Conservation (phyloP, 169 alveolate species). For the Haemoproteus tartakovskyi region DNA sequence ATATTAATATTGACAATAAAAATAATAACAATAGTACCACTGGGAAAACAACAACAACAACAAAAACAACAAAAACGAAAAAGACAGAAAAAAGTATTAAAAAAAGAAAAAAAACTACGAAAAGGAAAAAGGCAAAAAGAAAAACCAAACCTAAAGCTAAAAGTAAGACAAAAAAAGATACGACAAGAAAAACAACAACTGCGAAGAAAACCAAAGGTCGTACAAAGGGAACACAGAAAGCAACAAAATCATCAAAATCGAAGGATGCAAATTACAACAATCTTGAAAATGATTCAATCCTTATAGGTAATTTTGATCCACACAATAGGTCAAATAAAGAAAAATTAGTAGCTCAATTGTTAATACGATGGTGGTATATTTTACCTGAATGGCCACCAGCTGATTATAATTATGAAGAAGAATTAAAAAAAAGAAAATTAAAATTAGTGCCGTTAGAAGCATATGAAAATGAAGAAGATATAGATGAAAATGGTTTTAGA, state of each 20-base stretch:
- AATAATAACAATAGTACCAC: neutral
- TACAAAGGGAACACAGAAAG: neutral
- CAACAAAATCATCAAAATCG: neutral
- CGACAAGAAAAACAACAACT: slow-evolving; percentile 1
- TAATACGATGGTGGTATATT: slow-evolving; percentile 90
- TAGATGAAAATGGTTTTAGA: slow-evolving; percentile 81
- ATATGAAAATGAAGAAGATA: slow-evolving; percentile 87
- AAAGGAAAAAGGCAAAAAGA: neutral
- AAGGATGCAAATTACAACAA: slow-evolving; percentile 6
- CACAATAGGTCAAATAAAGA: slow-evolving; percentile 66
- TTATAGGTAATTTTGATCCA: slow-evolving; percentile 76
- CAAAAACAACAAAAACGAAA: too few relatives aligned
- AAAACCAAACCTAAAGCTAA: neutral
- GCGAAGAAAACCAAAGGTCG: neutral
- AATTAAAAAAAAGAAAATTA: slow-evolving; percentile 78
- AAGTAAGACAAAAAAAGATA: neutral
- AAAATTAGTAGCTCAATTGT: slow-evolving; percentile 74
- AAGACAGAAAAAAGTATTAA: neutral
- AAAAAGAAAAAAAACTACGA: neutral
- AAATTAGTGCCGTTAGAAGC: slow-evolving; percentile 82
- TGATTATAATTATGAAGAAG: slow-evolving; percentile 77
- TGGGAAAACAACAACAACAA: too few relatives aligned
- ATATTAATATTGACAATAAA: neutral
- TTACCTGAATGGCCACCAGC: slow-evolving; percentile 94
- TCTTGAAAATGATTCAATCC: slow-evolving; percentile 64